Evolutionary conservation across 2,329 filamentous ascomycete genomes (phyloP).

Genomic region (Lithohypha guttulata): DNA sequence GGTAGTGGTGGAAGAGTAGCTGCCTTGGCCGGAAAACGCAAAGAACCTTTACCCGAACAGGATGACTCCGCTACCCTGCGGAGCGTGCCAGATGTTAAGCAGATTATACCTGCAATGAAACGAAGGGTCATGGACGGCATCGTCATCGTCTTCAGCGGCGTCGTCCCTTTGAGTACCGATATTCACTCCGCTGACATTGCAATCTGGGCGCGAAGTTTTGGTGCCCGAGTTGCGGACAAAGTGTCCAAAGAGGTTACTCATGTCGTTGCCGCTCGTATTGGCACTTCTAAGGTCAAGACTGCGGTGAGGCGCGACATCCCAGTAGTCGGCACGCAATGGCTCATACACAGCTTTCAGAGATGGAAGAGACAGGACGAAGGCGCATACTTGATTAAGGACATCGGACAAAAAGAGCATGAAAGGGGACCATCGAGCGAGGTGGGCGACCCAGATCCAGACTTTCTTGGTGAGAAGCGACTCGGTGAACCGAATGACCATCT

Average conservation of each 20-base stretch:
- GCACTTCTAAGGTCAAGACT: slow-evolving; percentile 83
- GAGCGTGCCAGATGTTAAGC: slow-evolving; percentile 72
- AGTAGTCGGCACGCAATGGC: slow-evolving; percentile 87
- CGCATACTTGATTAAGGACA: slow-evolving; percentile 63
- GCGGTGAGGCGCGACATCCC: slow-evolving; percentile 74
- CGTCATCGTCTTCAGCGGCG: slow-evolving; percentile 77
- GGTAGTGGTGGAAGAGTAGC: slow-evolving; percentile 31
- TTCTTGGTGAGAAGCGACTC: slow-evolving; percentile 12
- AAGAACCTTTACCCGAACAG: slow-evolving; percentile 18
- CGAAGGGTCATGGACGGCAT: slow-evolving; percentile 61
- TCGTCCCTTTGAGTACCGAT: slow-evolving; percentile 72
- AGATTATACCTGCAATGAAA: slow-evolving; percentile 76
- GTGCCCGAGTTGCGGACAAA: slow-evolving; percentile 47
- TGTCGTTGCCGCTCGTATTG: slow-evolving; percentile 46
- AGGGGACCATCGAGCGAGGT: slow-evolving; percentile 26
- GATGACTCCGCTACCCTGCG: slow-evolving; percentile 34
- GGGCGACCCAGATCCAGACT: slow-evolving; percentile 14
- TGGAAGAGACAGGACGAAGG: slow-evolving; percentile 73
- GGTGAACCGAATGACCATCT: slow-evolving; percentile 13
- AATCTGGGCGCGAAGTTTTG: slow-evolving; percentile 76
- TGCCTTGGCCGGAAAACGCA: slow-evolving; percentile 24
- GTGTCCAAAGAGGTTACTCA: slow-evolving; percentile 40
- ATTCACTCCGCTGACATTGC: slow-evolving; percentile 76
- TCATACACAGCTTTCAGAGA: slow-evolving; percentile 69
- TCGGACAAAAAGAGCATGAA: slow-evolving; percentile 32